Evolutionary conservation across 805 yeast genomes (phyloP), one percentile per base, ranked within the genome.

Genomic region (Candida endomychidarum): DNA sequence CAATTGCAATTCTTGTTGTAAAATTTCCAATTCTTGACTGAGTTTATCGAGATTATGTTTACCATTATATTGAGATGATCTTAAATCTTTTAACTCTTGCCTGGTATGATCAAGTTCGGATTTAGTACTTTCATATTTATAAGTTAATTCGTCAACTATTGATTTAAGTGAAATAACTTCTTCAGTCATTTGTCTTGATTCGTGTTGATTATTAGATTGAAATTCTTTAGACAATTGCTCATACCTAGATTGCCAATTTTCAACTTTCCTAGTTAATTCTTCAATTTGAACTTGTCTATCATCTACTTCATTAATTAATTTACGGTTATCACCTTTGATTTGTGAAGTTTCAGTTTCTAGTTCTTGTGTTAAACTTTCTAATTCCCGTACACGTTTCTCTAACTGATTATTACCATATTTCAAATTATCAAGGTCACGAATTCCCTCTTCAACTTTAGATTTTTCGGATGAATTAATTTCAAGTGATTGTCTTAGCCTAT

Each of bases 1-100:
- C 3, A 48, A 54, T 36, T 50, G 49, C 31, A 63, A 40, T 17
- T 57, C 58, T 24, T 41, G 40, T 18, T 28, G 31, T 16, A 34
- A 24, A 1, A 46, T 24, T 11, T 48, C 48, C 16, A 62, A 34
- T 25, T 45, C 55, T 19, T 41, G 37, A 20, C 46, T 43, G 22
- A 57, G 43, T 15, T 49, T 43, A 21, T 39, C 28, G 17, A 35
- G 33, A 29, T 40, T 49, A 37, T 19, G 27, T 36, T 34, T 40
- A 26, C 41, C 56, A 35, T 22, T 29, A 14, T 15, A 48, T n/a
- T 22, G 34, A 5, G 17, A 22, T n/a, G 35, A 22, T 24, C 16
- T 34, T n/a, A 51, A 38, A 14, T 41, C 41, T 9, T 42, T 40
- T 6, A 49, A 19, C 30, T 56, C 55, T 28, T 45, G 36, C 8